phyloP scores from a whole-genome alignment of 2,329 filamentous ascomycete genomes.

The Neofusicoccum umdonicola region DNA sequence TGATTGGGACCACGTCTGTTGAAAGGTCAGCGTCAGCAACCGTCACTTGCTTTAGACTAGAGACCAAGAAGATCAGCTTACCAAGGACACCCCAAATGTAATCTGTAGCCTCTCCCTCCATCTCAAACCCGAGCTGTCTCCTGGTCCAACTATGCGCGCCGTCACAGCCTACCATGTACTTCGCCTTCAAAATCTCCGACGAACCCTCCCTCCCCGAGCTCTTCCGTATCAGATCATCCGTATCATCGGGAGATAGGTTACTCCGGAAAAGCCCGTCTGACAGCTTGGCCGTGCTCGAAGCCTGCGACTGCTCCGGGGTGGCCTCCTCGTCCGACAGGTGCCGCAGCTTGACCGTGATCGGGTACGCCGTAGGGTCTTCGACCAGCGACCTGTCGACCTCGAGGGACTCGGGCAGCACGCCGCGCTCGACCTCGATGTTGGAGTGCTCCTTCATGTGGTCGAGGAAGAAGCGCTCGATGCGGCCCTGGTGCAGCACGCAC shows the following conservation, averaged over 20 bases:
- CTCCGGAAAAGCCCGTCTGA: conserved; percentile 60
- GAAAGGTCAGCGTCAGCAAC: not conserved
- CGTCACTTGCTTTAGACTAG: conserved; percentile 21
- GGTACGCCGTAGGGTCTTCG: conserved; percentile 54
- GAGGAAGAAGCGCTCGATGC: conserved; percentile 66
- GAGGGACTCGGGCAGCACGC: conserved; percentile 57
- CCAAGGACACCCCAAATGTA: conserved; percentile 54
- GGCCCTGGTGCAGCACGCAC: conserved; percentile 68
- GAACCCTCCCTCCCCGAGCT: conserved; percentile 36
- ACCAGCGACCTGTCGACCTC: conserved; percentile 52
- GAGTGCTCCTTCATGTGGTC: conserved; percentile 58
- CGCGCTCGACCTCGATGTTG: conserved; percentile 55
- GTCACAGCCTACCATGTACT: conserved; percentile 67
- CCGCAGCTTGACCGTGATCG: conserved; percentile 59
- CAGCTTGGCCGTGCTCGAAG: conserved; percentile 23
- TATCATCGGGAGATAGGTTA: conserved; percentile 58
- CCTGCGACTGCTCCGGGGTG: conserved; percentile 43
- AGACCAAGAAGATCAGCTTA: conserved; percentile 7
- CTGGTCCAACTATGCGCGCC: conserved; percentile 67
- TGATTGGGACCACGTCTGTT: conserved; percentile 52
- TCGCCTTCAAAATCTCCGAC: conserved; percentile 51
- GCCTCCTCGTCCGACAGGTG: conserved; percentile 59
- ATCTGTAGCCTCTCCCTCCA: conserved; percentile 57
- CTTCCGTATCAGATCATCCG: conserved; percentile 50
- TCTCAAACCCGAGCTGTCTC: conserved; percentile 54